Percentiles rank a stretch among this genome's conserved stretches.
phyloP scores from a whole-genome alignment of 2,329 filamentous ascomycete species.

The Grosmannia huntii region DNA sequence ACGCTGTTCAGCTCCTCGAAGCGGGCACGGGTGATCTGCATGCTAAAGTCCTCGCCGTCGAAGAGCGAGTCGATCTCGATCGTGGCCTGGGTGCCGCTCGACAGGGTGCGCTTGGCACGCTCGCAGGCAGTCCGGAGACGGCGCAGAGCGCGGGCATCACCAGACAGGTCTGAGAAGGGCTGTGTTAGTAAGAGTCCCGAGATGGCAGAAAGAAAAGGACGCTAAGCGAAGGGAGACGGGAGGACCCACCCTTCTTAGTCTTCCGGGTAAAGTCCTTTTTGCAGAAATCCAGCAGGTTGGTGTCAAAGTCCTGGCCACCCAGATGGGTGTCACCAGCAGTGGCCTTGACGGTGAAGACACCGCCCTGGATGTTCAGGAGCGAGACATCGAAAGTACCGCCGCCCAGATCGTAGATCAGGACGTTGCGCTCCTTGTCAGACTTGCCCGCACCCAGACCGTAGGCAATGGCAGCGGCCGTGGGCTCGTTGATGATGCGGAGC shows the following conservation, averaged over 20 bases:
- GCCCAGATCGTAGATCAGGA: conserved; percentile 99
- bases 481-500: conserved; percentile 99
- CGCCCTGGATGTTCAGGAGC: conserved; percentile 95
- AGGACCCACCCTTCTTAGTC: conserved; percentile 10
- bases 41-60: conserved; percentile 94
- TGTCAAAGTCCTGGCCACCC: conserved; percentile 94
- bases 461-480: conserved; percentile 92
- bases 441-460: conserved; percentile 95
- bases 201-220: neutral
- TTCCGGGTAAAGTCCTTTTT: conserved; percentile 60
- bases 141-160: conserved; percentile 83
- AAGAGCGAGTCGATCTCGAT: conserved; percentile 98
- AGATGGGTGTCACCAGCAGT: conserved; percentile 96
- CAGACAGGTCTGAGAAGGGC: conserved; percentile 45
- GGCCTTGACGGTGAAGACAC: conserved; percentile 98
- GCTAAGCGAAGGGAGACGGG: neutral
- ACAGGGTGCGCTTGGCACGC: conserved; percentile 98
- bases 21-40: conserved; percentile 93
- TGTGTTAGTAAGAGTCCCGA: neutral
- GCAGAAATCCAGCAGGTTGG: conserved; percentile 89
- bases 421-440: conserved; percentile 95
- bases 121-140: conserved; percentile 96
- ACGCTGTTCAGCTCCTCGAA: conserved; percentile 98
- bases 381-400: conserved; percentile 99
- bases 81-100: conserved; percentile 92